Percentiles rank a stretch among this genome's conserved stretches.
Evolutionary conservation across 441 rosid species (phyloP).

Genomic region (Sinapis alba): DNA sequence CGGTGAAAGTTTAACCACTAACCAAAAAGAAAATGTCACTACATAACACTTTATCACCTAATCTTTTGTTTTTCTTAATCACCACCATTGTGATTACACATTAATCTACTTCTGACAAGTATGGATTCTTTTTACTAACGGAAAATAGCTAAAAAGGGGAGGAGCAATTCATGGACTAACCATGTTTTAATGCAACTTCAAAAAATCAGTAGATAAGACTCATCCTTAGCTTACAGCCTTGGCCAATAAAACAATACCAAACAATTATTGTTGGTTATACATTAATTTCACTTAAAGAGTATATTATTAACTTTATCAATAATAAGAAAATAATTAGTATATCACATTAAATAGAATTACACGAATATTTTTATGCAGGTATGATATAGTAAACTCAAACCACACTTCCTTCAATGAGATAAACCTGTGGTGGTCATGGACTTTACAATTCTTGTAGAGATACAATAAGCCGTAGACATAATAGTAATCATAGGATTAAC

Average conservation of each 20-base stretch:
- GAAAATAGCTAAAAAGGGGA: not conserved
- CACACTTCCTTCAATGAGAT: not conserved
- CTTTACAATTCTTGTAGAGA: slow-evolving; percentile 61
- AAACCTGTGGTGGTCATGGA: slow-evolving; percentile 21
- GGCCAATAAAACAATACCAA: not conserved
- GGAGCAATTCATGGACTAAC: not conserved
- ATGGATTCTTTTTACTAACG: not conserved
- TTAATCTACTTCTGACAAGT: not conserved
- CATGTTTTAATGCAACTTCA: not conserved
- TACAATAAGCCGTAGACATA: slow-evolving; percentile 82
- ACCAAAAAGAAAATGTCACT: not conserved
- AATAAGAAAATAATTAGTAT: not conserved
- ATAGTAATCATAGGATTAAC: slow-evolving; percentile 96
- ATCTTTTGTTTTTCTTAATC: not conserved
- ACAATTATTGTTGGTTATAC: not conserved
- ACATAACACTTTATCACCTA: not conserved
- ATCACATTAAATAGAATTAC: not conserved
- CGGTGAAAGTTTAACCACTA: not conserved
- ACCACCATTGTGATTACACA: not conserved
- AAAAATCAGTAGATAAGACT: not conserved
- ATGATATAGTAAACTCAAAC: not conserved
- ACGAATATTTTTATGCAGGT: not conserved
- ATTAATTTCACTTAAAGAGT: not conserved
- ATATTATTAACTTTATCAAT: not conserved
- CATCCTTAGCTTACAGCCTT: not conserved